Evolutionary conservation across 2,329 filamentous ascomycete species (phyloP), one percentile per base, ranked within the genome.

Genomic region (Amauroascus verrucosus): DNA sequence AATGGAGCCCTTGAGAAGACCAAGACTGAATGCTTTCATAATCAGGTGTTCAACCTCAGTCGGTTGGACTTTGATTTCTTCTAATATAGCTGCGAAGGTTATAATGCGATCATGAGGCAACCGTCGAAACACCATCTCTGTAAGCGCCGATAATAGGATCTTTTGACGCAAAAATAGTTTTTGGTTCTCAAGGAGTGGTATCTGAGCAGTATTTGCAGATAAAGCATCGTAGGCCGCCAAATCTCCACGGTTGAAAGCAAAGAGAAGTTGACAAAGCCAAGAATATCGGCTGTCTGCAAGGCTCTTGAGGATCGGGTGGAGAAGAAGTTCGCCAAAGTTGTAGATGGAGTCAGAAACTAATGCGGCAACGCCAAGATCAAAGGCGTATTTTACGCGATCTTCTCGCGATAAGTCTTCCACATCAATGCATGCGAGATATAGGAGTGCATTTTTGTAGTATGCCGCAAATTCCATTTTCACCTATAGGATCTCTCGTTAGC

Each of bases 241-340:
- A 65, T 98, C 93, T 61, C 93, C 93, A 45, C 89, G 84, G 76
- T 98, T 98, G 77, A 96, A 98, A 55, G 93, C 90, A 65, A 96
- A 94, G 44, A 98, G 82, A n/a, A 98, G 83, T 41, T 96, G 87
- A 58, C 89, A 86, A 59, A 98, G 80, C 93, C 93, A 98, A 49
- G 83, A 77, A 67, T 94, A 81, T 40, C 84, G 79, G 22, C 85
- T 83, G 62, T 84, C 81, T 64, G 77, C 77, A 50, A 98, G 81
- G 18, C 86, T 84, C 66, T 95, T 87, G 58, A 98, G 83, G 65
- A 98, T 95, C 2, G 93, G 93, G 69, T 98, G 93, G 61, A 98
- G 81, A 30, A 98, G 82, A n/a, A 98, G 84, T 76, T 98, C 93
- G 70, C 93, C 93, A 63, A 98, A 98, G 77, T 98, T 98, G 81